phyloP scores from a whole-genome alignment of 2,329 filamentous ascomycete genomes.

The Bipolaris oryzae region DNA sequence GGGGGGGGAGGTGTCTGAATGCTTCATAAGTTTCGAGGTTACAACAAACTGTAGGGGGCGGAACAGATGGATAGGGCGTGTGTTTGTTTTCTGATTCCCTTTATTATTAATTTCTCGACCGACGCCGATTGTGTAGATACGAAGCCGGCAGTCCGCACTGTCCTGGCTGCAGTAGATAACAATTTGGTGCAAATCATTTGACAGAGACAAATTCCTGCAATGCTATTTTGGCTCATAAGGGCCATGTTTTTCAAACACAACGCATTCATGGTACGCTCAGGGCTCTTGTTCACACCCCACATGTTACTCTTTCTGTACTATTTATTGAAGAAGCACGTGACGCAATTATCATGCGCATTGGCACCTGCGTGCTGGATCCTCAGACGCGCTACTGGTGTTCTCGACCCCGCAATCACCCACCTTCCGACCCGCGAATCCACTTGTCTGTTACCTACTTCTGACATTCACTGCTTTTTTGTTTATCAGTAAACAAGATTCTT shows the following conservation, averaged over 20 bases:
- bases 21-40: background rate
- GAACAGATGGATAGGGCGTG: slow-evolving; percentile 5
- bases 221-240: background rate
- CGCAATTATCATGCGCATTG: slow-evolving; percentile 10
- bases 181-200: slow-evolving; percentile 5
- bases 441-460: slow-evolving; percentile 5
- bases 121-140: slow-evolving; percentile 10
- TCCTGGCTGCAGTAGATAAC: slow-evolving; percentile 13
- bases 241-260: background rate
- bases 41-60: background rate
- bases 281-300: background rate
- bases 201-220: slow-evolving; percentile 1
- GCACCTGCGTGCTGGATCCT: slow-evolving; percentile 3
- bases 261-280: too few species aligned
- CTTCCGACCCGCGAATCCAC: slow-evolving; percentile 8
- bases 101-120: slow-evolving; percentile 19
- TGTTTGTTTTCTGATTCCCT: slow-evolving; percentile 28
- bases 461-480: background rate
- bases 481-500: background rate
- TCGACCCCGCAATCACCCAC: slow-evolving; percentile 22
- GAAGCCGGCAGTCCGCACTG: slow-evolving; percentile 11
- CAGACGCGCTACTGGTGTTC: slow-evolving; percentile 9
- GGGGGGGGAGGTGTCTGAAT: background rate
- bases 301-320: background rate
- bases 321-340: slow-evolving; percentile 8